Evolutionary conservation across 495 filamentous ascomycete species (phyloP).

Genomic region (Penicillium flavigenum): DNA sequence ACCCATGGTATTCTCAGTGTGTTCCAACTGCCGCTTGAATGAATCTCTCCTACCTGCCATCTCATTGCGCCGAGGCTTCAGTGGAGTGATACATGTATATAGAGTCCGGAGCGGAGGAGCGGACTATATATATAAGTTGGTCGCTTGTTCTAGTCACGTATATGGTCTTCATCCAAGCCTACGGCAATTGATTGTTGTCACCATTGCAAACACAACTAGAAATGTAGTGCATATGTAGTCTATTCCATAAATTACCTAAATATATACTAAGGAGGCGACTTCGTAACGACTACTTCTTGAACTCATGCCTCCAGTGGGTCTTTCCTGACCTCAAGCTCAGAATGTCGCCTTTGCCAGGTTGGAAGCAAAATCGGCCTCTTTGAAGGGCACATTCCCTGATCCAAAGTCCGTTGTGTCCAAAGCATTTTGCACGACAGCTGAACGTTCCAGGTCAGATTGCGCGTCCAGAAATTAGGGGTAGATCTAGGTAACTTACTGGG

Average conservation of each 20-base stretch:
- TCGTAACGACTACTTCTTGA: not conserved
- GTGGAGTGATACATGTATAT: not conserved
- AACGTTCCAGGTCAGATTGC: not conserved
- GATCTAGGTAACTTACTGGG: constrained; percentile 13
- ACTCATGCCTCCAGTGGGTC: not conserved
- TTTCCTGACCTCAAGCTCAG: not conserved
- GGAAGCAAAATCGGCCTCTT: constrained; percentile 17
- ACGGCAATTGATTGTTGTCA: too few species aligned
- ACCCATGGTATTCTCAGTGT: constrained; percentile 55
- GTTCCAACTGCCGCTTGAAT: constrained; percentile 25
- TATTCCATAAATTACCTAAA: too few species aligned
- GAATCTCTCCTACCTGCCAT: too few species aligned
- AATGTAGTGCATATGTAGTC: too few species aligned
- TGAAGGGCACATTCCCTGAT: constrained; percentile 23
- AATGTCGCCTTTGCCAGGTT: constrained; percentile 26
- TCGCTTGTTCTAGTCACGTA: too few species aligned
- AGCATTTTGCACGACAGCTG: constrained; percentile 20
- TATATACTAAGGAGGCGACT: too few species aligned
- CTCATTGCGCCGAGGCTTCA: not conserved
- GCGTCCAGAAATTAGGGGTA: not conserved
- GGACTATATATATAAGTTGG: too few species aligned
- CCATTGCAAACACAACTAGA: too few species aligned
- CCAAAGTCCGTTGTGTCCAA: constrained; percentile 29
- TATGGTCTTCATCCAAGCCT: too few species aligned
- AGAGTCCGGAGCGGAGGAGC: too few species aligned